phyloP scores from a whole-genome alignment of 495 filamentous ascomycete species.

The Aspergillus saccharolyticus region DNA sequence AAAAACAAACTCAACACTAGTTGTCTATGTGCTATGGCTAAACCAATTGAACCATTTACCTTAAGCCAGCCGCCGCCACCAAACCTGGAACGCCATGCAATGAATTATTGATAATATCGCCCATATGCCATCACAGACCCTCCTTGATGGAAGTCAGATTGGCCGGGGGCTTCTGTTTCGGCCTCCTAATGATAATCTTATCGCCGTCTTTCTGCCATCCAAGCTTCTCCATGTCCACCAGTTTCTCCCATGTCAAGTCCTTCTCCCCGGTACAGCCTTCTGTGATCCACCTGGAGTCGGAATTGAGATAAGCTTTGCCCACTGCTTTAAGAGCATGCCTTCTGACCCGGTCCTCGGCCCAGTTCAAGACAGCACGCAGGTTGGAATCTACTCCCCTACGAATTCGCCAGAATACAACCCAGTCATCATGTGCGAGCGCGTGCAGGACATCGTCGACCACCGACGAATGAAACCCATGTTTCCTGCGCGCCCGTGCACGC shows the following conservation, averaged over 20 bases:
- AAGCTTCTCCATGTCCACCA: constrained; percentile 60
- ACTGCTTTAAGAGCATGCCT: constrained; percentile 76
- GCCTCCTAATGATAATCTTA: constrained; percentile 65
- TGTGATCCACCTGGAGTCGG: constrained; percentile 51
- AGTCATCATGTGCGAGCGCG: constrained; percentile 75
- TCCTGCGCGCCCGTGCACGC: constrained; percentile 38
- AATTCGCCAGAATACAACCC: constrained; percentile 68
- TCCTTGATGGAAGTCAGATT: constrained; percentile 21
- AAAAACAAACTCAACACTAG: background rate
- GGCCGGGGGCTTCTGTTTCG: constrained; percentile 30
- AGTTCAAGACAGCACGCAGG: constrained; percentile 71
- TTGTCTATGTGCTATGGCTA: background rate
- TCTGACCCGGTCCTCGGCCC: constrained; percentile 64
- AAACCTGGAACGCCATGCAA: constrained; percentile 4
- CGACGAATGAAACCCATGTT: constrained; percentile 52
- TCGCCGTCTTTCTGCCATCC: constrained; percentile 73
- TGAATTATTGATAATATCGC: constrained; percentile 1
- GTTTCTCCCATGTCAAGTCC: constrained; percentile 64
- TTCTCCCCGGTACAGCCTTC: constrained; percentile 51
- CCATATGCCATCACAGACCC: constrained; percentile 8
- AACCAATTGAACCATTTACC: background rate
- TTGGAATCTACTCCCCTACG: constrained; percentile 70
- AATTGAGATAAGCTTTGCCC: constrained; percentile 71
- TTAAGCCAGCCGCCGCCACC: constrained; percentile 15
- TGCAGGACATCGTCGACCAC: constrained; percentile 62